Conservation (phyloP, 78 protist species). For the Isochrysis galbana region DNA sequence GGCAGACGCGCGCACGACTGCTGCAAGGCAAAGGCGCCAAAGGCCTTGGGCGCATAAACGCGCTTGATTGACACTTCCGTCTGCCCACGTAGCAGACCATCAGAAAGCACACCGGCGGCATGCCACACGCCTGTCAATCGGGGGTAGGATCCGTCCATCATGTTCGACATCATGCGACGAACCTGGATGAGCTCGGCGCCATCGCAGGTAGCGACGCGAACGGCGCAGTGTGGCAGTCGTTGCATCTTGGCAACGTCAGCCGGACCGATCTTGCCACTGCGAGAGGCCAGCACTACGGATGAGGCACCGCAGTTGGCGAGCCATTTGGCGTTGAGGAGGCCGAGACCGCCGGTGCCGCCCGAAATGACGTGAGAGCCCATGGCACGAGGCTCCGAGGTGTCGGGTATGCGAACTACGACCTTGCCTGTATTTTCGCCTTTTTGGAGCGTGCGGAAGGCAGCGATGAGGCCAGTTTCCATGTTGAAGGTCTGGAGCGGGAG, state of each 20-base stretch:
- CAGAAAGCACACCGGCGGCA: conserved; percentile 26
- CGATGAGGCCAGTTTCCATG: background rate
- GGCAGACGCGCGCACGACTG: background rate
- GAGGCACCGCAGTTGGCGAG: background rate
- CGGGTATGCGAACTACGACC: conserved; percentile 7
- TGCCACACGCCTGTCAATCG: conserved; percentile 4
- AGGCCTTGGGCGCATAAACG: background rate
- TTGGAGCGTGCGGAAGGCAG: conserved; percentile 6
- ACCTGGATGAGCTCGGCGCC: background rate
- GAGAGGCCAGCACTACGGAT: background rate
- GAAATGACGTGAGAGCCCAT: background rate
- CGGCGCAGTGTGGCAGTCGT: background rate
- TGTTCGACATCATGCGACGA: background rate
- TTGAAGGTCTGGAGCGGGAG: background rate
- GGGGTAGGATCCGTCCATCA: background rate
- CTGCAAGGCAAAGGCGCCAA: background rate
- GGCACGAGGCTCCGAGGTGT: too few species aligned
- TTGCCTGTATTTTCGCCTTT: conserved; percentile 11
- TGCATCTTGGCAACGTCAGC: background rate
- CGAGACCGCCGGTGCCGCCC: conserved; percentile 40
- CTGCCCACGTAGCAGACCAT: conserved; percentile 7
- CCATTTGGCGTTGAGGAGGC: background rate
- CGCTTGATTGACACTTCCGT: background rate
- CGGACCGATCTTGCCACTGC: background rate
- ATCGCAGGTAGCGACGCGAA: background rate